A percentile compares a stretch with the other conserved stretches of the same genome.
phyloP scores from a whole-genome alignment of 257 asterid species.

The Henckelia pumila region DNA sequence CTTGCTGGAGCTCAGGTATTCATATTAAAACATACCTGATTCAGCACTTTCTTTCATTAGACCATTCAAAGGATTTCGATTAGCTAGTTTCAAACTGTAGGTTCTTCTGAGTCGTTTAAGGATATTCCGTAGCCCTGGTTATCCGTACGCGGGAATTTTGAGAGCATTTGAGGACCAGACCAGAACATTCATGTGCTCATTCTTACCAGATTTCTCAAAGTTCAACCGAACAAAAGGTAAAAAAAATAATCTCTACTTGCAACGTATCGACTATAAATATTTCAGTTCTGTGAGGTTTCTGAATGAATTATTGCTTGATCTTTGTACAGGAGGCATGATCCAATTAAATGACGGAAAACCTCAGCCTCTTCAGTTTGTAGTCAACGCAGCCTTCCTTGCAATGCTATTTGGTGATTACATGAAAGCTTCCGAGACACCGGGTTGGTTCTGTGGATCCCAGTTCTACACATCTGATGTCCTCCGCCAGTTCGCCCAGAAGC shows the following conservation, averaged over 20 bases:
- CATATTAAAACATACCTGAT: too few species aligned
- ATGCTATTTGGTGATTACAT: conserved; percentile 80
- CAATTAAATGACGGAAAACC: conserved; percentile 84
- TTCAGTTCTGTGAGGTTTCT: neutral
- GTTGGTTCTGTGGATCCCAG: conserved; percentile 94
- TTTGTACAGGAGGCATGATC: conserved; percentile 75
- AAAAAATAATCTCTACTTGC: conserved; percentile 17
- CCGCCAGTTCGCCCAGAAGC: conserved; percentile 79
- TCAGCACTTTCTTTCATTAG: too few species aligned
- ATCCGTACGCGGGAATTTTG: conserved; percentile 90
- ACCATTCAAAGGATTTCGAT: too few species aligned
- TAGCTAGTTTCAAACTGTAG: conserved; percentile 27
- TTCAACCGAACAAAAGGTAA: conserved; percentile 86
- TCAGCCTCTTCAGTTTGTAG: conserved; percentile 91
- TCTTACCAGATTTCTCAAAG: conserved; percentile 69
- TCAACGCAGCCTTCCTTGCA: conserved; percentile 86
- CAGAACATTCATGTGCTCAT: conserved; percentile 86
- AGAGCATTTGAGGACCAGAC: conserved; percentile 88
- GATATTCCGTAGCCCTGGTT: conserved; percentile 86
- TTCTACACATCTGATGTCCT: conserved; percentile 79
- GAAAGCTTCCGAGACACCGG: conserved; percentile 85
- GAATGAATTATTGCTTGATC: neutral
- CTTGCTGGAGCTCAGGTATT: conserved; percentile 90
- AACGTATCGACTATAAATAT: neutral
- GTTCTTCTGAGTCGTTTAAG: conserved; percentile 87